These are phyloP conservation scores for Bacterosira constricta DNA, from an alignment of 108 stramenopile genomes.

Conservation along the genomic window DNA sequence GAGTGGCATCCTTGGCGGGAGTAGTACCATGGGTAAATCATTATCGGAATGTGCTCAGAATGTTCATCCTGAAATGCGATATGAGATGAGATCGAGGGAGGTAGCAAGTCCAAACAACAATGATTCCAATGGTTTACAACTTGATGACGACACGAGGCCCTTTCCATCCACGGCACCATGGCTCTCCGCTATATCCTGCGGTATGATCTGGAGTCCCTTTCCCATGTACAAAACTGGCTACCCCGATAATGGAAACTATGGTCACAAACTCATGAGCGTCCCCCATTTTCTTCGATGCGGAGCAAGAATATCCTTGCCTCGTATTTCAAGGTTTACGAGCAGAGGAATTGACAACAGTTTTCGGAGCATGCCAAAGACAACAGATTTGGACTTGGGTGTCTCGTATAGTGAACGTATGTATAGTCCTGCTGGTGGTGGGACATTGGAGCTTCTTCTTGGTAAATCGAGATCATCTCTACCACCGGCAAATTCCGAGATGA, in stretches of 20 bases:
- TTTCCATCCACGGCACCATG: conserved; percentile 30
- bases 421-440: conserved; percentile 6
- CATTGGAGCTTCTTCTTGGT: conserved; percentile 36
- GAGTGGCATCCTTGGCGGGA: background rate
- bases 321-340: background rate
- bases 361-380: background rate
- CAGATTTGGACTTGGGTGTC: conserved; percentile 24
- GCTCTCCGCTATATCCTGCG: conserved; percentile 29
- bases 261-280: conserved; percentile 25
- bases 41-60: conserved; percentile 19
- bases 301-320: conserved; percentile 14
- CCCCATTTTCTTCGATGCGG: conserved; percentile 22
- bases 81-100: conserved; percentile 16
- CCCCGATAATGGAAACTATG: conserved; percentile 7
- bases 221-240: conserved; percentile 11
- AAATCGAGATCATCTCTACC: conserved; percentile 12
- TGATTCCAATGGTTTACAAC: background rate
- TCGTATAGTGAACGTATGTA: conserved; percentile 8
- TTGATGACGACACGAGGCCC: conserved; percentile 18
- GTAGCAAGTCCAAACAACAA: background rate
- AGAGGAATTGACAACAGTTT: background rate
- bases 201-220: conserved; percentile 36
- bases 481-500: conserved; percentile 3
- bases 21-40: background rate
- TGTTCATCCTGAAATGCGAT: conserved; percentile 38